Conservation (phyloP, 192 early-diverging fungal genomes). For the Entomortierella chlamydospora region DNA sequence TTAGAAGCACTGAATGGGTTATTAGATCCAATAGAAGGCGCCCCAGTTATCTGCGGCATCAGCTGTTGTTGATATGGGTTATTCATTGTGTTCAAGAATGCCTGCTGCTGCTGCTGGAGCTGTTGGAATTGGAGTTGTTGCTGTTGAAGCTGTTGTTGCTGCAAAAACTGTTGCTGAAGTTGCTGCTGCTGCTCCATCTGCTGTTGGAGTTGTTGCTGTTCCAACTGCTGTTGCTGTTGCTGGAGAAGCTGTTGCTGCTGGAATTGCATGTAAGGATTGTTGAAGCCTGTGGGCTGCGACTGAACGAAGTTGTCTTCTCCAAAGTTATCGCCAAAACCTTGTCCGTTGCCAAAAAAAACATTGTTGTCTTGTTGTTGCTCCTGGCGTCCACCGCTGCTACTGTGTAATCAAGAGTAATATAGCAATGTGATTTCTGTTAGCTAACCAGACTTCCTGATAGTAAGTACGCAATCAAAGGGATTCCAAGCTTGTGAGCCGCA, state of each 20-base stretch:
- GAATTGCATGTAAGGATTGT: conserved; percentile 44
- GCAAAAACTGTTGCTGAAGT: conserved; percentile 33
- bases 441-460: no score
- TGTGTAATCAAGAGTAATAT: neutral
- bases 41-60: conserved; percentile 47
- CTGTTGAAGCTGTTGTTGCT: conserved; percentile 45
- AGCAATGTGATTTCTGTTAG: neutral
- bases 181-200: conserved; percentile 22
- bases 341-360: neutral
- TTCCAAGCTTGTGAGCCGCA: no score
- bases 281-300: conserved; percentile 43
- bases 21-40: conserved; percentile 55
- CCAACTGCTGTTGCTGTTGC: conserved; percentile 32
- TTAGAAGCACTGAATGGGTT: conserved; percentile 57
- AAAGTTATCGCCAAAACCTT: conserved; percentile 10
- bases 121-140: conserved; percentile 42
- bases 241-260: conserved; percentile 55
- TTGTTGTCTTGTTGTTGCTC: neutral
- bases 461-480: no score
- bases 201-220: conserved; percentile 51
- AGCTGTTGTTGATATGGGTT: conserved; percentile 51
- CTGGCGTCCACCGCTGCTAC: neutral
- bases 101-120: conserved; percentile 55
- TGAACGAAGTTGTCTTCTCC: conserved; percentile 18
- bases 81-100: conserved; percentile 34